Evolutionary conservation across 2,329 filamentous ascomycete species (phyloP), one percentile per base, ranked within the genome.

Genomic region (Calonectria crousiana): DNA sequence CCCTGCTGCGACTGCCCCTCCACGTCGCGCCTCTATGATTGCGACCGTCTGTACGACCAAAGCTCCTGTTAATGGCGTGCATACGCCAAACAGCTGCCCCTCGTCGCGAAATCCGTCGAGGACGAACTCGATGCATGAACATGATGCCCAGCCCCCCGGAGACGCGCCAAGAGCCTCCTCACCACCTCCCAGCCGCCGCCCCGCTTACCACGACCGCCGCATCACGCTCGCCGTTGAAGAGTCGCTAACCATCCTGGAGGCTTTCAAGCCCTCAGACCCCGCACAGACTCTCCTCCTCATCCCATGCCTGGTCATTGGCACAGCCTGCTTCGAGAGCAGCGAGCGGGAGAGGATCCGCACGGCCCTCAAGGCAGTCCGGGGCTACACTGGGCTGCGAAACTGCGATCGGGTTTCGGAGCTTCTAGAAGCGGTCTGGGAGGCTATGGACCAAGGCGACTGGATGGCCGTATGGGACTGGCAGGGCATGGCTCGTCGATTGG

Each of bases 391-490:
- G 5, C 85, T 93, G 34, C 86, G 89, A 30, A 92, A 92, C 78
- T 89, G 89, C 34, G 89, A 92, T 75, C 86, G 88, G 16, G 89
- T 89, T 4, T 75, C 84, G 20, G 85, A 90, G 73, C 82, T 93
- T 1, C 86, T 93, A 16, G 89, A 91, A 76, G 88, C 90, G 77
- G 85, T 93, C 4, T 93, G 91, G 91, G 82, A 85, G 28, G 85
- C 90, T 28, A 92, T 93, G 90, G 89, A 89, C 32, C 81, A 83
- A 13, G 90, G 88, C 26, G 89, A 92, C 65, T 92, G 90, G 88
- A 78, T 86, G 32, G 86, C 87, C 23, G 90, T 90, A 10, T 93
- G 92, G 92, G 92, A 93, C 81, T 93, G 91, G 91, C 91, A 92
- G 75, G 84, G 85, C 4, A 86, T 92, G 34, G 90, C 91, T 1